Conservation (phyloP, 805 yeast species). For the Cyberlindnera galapagoensis region DNA sequence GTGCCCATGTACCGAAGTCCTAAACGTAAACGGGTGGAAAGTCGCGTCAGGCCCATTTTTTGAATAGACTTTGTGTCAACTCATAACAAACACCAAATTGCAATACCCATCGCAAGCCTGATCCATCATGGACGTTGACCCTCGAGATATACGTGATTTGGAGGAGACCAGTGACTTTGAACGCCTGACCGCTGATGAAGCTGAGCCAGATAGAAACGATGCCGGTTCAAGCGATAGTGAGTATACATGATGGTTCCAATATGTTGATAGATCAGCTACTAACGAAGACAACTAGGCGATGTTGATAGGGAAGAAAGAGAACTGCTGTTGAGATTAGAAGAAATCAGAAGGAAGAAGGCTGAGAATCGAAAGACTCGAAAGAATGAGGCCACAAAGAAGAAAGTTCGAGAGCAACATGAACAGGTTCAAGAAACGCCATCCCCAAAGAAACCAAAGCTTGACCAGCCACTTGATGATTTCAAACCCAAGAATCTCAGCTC, state of each 20-base stretch:
- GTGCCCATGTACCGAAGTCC: too few species aligned
- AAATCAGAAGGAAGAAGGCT: conserved; percentile 1
- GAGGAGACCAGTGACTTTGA: conserved; percentile 9
- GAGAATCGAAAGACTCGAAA: neutral
- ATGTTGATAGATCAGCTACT: too few species aligned
- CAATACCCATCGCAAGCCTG: too few species aligned
- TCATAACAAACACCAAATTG: too few species aligned
- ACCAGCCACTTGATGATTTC: neutral
- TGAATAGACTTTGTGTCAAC: too few species aligned
- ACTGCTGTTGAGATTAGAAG: neutral
- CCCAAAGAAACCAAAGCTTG: conserved; percentile 5
- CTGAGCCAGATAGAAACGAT: neutral
- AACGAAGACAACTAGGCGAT: neutral
- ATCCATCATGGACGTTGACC: conserved; percentile 8
- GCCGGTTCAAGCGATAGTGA: neutral
- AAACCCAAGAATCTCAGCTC: conserved; percentile 3
- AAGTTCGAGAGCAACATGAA: neutral
- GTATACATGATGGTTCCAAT: too few species aligned
- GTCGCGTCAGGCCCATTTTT: too few species aligned
- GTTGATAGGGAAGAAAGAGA: conserved; percentile 4
- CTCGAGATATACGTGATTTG: conserved; percentile 7
- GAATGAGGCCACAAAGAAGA: neutral
- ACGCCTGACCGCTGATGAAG: conserved; percentile 9
- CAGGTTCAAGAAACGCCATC: conserved; percentile 12
- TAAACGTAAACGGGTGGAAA: too few species aligned